Percentiles rank a stretch among this genome's conserved stretches.
Evolutionary conservation across 306 rosid species (phyloP).

Genomic region (Sophora flavescens): DNA sequence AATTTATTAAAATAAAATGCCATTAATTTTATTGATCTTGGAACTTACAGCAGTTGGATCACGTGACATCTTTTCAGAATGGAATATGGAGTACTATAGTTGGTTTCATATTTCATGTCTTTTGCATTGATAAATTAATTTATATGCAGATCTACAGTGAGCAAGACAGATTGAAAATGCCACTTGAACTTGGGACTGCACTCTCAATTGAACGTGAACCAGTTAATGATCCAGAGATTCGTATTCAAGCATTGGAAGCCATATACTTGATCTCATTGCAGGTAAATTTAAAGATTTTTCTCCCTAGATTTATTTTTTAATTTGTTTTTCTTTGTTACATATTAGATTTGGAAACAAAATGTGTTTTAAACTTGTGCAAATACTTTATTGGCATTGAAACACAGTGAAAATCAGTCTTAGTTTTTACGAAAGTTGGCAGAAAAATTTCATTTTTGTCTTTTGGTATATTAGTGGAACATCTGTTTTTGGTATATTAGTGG

Average conservation of each 20-base stretch:
- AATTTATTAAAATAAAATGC: background rate
- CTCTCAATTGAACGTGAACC: constrained; percentile 93
- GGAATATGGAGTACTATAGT: background rate
- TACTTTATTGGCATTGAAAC: background rate
- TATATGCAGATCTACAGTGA: constrained; percentile 71
- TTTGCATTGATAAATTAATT: constrained; percentile 38
- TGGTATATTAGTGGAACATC: constrained; percentile 1
- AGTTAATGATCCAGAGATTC: constrained; percentile 80
- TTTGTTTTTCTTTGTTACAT: background rate
- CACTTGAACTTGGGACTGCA: constrained; percentile 86
- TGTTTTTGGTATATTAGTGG: background rate
- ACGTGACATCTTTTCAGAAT: constrained; percentile 19
- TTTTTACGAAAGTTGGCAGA: background rate
- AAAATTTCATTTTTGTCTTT: background rate
- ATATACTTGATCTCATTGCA: constrained; percentile 84
- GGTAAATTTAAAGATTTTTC: constrained; percentile 51
- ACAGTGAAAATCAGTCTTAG: background rate
- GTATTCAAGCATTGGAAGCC: constrained; percentile 85
- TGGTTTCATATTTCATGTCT: constrained; percentile 10
- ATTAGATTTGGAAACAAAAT: background rate
- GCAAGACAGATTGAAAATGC: constrained; percentile 88
- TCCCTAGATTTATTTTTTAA: background rate
- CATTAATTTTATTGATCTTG: constrained; percentile 6
- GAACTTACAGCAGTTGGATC: constrained; percentile 9
- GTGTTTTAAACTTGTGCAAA: constrained; percentile 14